A percentile compares a stretch with the other conserved stretches of the same genome.
These are phyloP conservation scores for Eragrostis nindensis DNA, from an alignment of 176 grass and related monocot species.

Conservation along the genomic window DNA sequence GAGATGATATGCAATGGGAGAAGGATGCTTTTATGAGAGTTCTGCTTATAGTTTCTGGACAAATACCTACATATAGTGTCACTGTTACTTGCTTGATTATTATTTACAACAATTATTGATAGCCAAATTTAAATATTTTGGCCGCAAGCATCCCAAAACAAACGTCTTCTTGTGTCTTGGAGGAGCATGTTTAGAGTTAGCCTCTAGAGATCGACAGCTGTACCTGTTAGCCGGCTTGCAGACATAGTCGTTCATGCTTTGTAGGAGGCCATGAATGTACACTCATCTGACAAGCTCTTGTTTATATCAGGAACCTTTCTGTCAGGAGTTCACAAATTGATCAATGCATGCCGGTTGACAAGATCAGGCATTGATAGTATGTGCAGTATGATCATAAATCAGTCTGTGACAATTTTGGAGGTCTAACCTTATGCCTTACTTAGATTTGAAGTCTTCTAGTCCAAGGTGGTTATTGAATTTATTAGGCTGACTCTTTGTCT, in stretches of 20 bases:
- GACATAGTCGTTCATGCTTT: background rate
- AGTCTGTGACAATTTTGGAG: conserved; percentile 75
- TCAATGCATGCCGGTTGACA: conserved; percentile 68
- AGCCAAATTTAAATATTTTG: background rate
- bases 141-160: background rate
- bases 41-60: background rate
- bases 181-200: background rate
- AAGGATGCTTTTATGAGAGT: conserved; percentile 7
- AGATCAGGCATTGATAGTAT: conserved; percentile 58
- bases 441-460: conserved; percentile 30
- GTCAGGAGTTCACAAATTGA: conserved; percentile 72
- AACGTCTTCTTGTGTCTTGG: background rate
- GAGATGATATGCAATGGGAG: background rate
- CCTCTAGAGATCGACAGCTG: background rate
- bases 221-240: background rate
- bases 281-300: conserved; percentile 25
- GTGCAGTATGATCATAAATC: conserved; percentile 53
- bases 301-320: conserved; percentile 61
- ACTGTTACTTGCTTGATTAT: background rate
- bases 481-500: background rate
- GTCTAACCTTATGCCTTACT: conserved; percentile 39
- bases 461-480: conserved; percentile 19
- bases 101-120: background rate
- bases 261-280: background rate
- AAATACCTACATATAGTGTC: background rate